phyloP scores from a whole-genome alignment of 805 yeast genomes.

The Spathaspora sp. region DNA sequence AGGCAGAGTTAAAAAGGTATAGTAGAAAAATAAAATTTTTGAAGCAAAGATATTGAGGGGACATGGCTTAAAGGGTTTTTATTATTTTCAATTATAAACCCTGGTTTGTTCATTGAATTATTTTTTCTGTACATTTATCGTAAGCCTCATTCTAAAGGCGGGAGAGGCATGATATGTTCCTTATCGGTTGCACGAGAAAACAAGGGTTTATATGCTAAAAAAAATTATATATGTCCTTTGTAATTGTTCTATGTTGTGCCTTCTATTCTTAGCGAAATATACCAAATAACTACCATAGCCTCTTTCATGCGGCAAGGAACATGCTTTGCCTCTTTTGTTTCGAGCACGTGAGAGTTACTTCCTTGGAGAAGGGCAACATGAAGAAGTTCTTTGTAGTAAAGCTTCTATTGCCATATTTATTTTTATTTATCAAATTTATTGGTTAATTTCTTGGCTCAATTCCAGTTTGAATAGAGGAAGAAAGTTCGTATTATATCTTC shows the following conservation, averaged over 20 bases:
- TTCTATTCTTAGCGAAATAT: too few relatives aligned
- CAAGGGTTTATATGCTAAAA: too few relatives aligned
- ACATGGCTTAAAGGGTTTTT: neutral
- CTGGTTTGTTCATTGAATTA: neutral
- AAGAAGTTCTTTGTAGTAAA: too few relatives aligned
- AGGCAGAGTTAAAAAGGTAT: too few relatives aligned
- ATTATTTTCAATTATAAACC: too few relatives aligned
- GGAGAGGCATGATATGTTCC: neutral
- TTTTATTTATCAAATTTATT: neutral
- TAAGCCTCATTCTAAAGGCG: neutral
- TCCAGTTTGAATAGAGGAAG: neutral
- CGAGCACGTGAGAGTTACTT: too few relatives aligned
- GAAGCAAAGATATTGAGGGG: neutral
- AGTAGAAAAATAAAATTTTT: neutral
- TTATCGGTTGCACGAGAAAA: neutral
- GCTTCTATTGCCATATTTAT: too few relatives aligned
- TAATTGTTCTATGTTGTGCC: too few relatives aligned
- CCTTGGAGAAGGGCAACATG: neutral
- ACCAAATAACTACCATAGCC: too few relatives aligned
- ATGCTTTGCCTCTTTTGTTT: too few relatives aligned
- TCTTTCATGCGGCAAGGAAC: too few relatives aligned
- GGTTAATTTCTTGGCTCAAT: neutral
- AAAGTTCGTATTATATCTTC: neutral
- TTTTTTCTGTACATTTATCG: neutral
- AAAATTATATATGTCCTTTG: too few relatives aligned